phyloP scores from a whole-genome alignment of 495 filamentous ascomycete genomes.

The Xeromyces bisporus region DNA sequence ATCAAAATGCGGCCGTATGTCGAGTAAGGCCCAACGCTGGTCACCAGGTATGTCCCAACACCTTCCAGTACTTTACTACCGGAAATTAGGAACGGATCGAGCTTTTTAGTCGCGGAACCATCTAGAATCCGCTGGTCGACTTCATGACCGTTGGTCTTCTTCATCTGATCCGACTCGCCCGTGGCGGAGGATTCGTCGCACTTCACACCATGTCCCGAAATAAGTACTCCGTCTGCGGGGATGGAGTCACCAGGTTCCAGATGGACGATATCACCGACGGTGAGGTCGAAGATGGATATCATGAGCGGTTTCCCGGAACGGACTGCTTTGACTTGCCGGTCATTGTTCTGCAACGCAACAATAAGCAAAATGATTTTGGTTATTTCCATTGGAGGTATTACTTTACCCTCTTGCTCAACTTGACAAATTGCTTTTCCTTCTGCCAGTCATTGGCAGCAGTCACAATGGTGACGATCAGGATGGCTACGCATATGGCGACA shows the following conservation, averaged over 20 bases:
- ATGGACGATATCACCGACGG: conserved; percentile 57
- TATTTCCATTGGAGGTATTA: too few species aligned
- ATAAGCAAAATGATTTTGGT: too few species aligned
- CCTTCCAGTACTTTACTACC: conserved; percentile 50
- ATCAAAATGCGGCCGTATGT: conserved; percentile 50
- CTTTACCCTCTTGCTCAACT: conserved; percentile 53
- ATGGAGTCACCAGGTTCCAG: conserved; percentile 60
- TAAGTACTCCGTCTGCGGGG: conserved; percentile 41
- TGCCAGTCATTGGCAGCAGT: conserved; percentile 64
- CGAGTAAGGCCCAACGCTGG: conserved; percentile 43
- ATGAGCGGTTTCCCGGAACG: conserved; percentile 59
- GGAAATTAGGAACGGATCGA: conserved; percentile 48
- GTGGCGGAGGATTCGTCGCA: conserved; percentile 56
- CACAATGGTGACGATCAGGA: conserved; percentile 58
- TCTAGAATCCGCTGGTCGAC: conserved; percentile 40
- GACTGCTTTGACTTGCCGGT: conserved; percentile 58
- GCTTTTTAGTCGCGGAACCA: conserved; percentile 36
- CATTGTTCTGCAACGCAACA: conserved; percentile 40
- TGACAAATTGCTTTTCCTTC: conserved; percentile 65
- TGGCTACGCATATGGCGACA: conserved; percentile 60
- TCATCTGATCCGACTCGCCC: conserved; percentile 52
- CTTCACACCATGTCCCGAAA: conserved; percentile 46
- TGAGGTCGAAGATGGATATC: conserved; percentile 53
- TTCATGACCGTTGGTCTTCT: conserved; percentile 42
- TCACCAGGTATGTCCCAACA: conserved; percentile 46